Evolutionary conservation across 768 basidiomycete species (phyloP).

Genomic region (Boletus sp.): DNA sequence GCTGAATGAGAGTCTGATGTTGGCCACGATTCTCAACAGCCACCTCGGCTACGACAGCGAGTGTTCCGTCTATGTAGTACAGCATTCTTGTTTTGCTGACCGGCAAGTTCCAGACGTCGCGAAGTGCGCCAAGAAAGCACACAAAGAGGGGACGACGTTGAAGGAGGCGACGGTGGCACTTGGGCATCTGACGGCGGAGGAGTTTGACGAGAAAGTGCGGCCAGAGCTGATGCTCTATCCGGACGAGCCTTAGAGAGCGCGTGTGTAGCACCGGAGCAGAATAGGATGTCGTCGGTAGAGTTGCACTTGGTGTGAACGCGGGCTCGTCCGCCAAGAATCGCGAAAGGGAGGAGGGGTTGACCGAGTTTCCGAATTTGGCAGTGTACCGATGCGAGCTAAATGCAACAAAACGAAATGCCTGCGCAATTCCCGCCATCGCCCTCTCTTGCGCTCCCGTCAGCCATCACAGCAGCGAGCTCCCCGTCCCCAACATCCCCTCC

Average conservation of each 20-base stretch:
- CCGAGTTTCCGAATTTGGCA: slow-evolving; percentile 31
- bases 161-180: slow-evolving; percentile 92
- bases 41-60: slow-evolving; percentile 95
- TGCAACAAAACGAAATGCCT: slow-evolving; percentile 36
- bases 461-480: slow-evolving; percentile 20
- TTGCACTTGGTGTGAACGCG: no score
- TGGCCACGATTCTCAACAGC: slow-evolving; percentile 96
- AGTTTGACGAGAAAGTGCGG: slow-evolving; percentile 92
- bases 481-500: slow-evolving; percentile 5
- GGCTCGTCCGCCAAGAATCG: slow-evolving; percentile 28
- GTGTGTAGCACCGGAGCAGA: no score
- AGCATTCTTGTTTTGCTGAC: slow-evolving; percentile 10
- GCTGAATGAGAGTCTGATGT: slow-evolving; percentile 94
- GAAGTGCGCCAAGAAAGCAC: slow-evolving; percentile 99
- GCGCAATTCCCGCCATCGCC: slow-evolving; percentile 34
- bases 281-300: neutral
- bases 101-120: slow-evolving; percentile 72
- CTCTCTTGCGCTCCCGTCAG: slow-evolving; percentile 17
- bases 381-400: slow-evolving; percentile 35
- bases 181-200: slow-evolving; percentile 82
- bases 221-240: slow-evolving; percentile 90
- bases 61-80: slow-evolving; percentile 33
- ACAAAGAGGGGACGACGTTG: slow-evolving; percentile 94
- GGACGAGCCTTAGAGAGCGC: slow-evolving; percentile 40
- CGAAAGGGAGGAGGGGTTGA: slow-evolving; percentile 11